Evolutionary conservation across 1,284 basidiomycete species (phyloP), one percentile per base, ranked within the genome.

Genomic region (Phylloporus sp.): DNA sequence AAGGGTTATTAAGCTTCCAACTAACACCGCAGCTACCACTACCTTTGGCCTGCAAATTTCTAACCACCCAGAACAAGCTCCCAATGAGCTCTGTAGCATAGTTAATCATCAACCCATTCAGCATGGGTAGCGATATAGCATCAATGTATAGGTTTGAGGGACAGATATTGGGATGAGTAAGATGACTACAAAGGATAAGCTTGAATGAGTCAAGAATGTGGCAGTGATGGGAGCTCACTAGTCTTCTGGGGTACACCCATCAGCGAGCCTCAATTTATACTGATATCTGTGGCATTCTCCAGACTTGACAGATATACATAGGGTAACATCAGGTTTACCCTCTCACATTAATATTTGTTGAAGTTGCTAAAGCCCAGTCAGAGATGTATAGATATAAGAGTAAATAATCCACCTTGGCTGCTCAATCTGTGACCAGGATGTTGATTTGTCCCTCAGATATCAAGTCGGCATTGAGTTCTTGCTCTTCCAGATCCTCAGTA

Each of bases 261-360:
- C 84, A 4, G 91, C 88, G 2, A 96, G 82, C 64, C 90, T 87
- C 82, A 97, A 86, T 74, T 93, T 95, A 79, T 96, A 96, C 72
- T 96, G 93, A 72, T 96, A 96, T 37, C 95, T 95, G 70, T 97
- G 94, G 71, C 95, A 96, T 42, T 95, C 95, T 22, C 95, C 95
- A 6, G 91, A 93, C 73, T 96, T 94, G 29, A 97, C 92, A 1
- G 87, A 80, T 70, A 97, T 83, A 64, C 94, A 82, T 20, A 96
- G 80, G 3, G 88, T 90, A 26, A 91, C 83, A 34, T 84, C 70
- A 0, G 86, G 75, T 68, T 91, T 84, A 11, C 82, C 79, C 69
- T 91, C 84, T 68, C 12, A 89, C 80, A 64, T 62, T 15, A 56
- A 58, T 57, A 94, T 89, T 54, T 78, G 74, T 56, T 81, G 80